Evolutionary conservation across 192 early-diverging fungal genomes (phyloP), one percentile per base, ranked within the genome.

Genomic region (Coemansia sp.): DNA sequence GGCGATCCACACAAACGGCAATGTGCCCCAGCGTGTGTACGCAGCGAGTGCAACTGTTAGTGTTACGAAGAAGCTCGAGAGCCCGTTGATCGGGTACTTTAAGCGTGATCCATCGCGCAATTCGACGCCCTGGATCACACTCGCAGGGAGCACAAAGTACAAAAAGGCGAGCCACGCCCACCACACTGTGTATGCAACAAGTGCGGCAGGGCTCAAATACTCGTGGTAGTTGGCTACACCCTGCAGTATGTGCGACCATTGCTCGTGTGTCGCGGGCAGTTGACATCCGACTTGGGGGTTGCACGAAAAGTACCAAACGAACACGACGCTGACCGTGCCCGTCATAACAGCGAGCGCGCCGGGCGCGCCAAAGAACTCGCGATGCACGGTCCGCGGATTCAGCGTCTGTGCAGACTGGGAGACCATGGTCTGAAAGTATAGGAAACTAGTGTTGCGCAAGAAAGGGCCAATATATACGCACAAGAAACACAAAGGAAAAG

Each of bases 81-180:
- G 82, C 61, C 87, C 90, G 73, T 97, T 98, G 66, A 94, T 85
- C 58, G 88, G 89, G 80, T 98, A 98, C 48, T 69, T 68, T 36
- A 98, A 84, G 20, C 71, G 84, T 50, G 83, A 69, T 23, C 92
- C 91, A 68, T 88, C 82, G 19, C 92, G 87, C 38, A 95, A 76
- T 51, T 62, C 55, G 14, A 85, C 87, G 38, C 96, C 94, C 28
- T 89, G 67, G 17, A 85, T 64, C 17, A 64, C 66, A 38, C 69
- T 49, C 14, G 88, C 93, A 1, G 95, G 95, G 25, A 94, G 53
- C 9, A 87, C 72, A 67, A 87, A 69, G 71, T 85, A 89, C 10
- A 87, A 64, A 20, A 86, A 37, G 6, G 86, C 83, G n/a, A 94
- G 85, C 60, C 89, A 89, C 17, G 69, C 47, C 54, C 91, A 82